Conservation (phyloP, 345 rosid genomes). For the Laguncularia racemosa region DNA sequence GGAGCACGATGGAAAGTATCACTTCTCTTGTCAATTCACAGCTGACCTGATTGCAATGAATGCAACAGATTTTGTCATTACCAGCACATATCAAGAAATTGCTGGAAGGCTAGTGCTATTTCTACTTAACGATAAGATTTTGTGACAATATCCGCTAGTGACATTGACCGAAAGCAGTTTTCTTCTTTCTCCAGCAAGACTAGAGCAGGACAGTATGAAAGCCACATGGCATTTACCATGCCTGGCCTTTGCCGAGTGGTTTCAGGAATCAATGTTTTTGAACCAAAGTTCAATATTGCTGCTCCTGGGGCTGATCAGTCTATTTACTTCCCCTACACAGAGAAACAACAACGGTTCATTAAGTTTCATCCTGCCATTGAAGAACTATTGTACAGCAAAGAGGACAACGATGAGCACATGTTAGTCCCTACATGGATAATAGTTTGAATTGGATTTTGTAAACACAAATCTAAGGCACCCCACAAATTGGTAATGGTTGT, state of each 20-base stretch:
- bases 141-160: too few species aligned
- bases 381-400: slow-evolving; percentile 57
- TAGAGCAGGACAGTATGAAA: slow-evolving; percentile 86
- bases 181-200: slow-evolving; percentile 41
- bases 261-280: slow-evolving; percentile 85
- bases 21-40: slow-evolving; percentile 89
- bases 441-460: background rate
- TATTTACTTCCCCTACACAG: slow-evolving; percentile 76
- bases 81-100: slow-evolving; percentile 93
- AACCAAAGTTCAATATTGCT: slow-evolving; percentile 90
- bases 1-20: slow-evolving; percentile 73
- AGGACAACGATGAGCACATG: slow-evolving; percentile 72
- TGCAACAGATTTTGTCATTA: slow-evolving; percentile 70
- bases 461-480: background rate
- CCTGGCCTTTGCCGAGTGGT: slow-evolving; percentile 84
- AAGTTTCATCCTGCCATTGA: slow-evolving; percentile 66
- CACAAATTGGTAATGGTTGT: background rate
- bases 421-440: slow-evolving; percentile 15
- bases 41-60: slow-evolving; percentile 90
- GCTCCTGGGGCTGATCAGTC: slow-evolving; percentile 96
- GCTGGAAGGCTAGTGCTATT: slow-evolving; percentile 65
- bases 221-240: slow-evolving; percentile 76
- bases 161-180: background rate
- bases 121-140: slow-evolving; percentile 2
- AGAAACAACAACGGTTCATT: slow-evolving; percentile 42